Conservation (phyloP, 2,329 filamentous ascomycete species). For the Ascocoryne sarcoides region DNA sequence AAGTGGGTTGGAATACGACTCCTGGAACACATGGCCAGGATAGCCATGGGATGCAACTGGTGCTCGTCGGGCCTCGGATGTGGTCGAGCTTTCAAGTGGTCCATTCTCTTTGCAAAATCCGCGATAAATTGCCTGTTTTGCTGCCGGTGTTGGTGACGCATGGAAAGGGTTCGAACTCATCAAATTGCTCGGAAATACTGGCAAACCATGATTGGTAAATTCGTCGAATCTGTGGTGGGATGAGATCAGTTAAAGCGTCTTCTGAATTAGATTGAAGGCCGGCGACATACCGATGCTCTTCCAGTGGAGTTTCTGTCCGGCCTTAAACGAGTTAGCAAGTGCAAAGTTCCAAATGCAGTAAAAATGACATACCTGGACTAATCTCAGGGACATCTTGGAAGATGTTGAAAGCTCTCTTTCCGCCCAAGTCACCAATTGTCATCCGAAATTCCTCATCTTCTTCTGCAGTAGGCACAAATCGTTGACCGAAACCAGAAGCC, state of each 20-base stretch:
- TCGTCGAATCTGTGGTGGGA: conserved; percentile 17
- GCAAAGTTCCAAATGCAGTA: neutral
- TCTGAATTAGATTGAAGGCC: conserved; percentile 1
- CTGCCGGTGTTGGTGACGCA: conserved; percentile 20
- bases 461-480: conserved; percentile 20
- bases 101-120: conserved; percentile 22
- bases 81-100: conserved; percentile 7
- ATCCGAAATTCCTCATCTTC: conserved; percentile 27
- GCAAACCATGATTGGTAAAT: conserved; percentile 19
- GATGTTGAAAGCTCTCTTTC: conserved; percentile 21
- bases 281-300: conserved; percentile 22
- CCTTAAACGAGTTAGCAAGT: conserved; percentile 6
- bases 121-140: conserved; percentile 15
- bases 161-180: conserved; percentile 7
- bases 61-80: conserved; percentile 14
- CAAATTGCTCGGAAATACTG: conserved; percentile 9
- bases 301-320: conserved; percentile 26
- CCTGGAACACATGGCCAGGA: conserved; percentile 22
- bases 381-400: conserved; percentile 24
- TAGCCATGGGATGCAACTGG: conserved; percentile 18
- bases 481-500: conserved; percentile 9
- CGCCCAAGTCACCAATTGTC: conserved; percentile 19
- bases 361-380: conserved; percentile 22
- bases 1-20: conserved; percentile 23
- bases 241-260: neutral